Evolutionary conservation across 257 asterid genomes (phyloP).

Genomic region (Solanum rostratum): DNA sequence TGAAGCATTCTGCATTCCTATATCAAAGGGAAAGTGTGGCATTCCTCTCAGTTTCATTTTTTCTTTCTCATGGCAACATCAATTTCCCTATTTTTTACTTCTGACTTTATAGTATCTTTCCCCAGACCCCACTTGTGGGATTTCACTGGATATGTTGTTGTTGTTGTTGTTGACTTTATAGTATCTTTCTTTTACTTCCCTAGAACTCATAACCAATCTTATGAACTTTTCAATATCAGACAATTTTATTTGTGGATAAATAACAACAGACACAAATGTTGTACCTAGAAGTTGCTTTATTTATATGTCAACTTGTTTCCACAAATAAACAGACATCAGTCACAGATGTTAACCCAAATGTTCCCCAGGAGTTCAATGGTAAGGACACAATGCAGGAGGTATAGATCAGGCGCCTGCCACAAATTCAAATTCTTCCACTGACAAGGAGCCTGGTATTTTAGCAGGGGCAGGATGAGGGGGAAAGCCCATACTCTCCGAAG

Average conservation of each 20-base stretch:
- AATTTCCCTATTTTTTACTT: neutral
- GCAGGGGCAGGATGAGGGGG: neutral
- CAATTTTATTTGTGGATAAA: neutral
- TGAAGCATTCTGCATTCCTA: neutral
- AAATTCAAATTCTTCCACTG: neutral
- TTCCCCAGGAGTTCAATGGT: neutral
- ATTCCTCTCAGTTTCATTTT: neutral
- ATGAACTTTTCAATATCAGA: neutral
- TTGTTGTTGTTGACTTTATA: neutral
- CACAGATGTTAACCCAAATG: neutral
- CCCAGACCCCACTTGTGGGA: too few species aligned
- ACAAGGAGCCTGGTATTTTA: neutral
- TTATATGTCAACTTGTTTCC: neutral
- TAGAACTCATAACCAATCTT: neutral
- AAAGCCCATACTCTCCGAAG: neutral
- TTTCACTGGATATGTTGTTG: too few species aligned
- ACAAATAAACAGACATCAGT: neutral
- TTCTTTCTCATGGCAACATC: too few species aligned
- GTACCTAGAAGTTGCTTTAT: neutral
- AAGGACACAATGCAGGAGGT: neutral
- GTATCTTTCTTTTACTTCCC: neutral
- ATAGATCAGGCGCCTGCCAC: neutral
- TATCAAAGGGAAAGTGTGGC: neutral
- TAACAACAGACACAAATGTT: neutral
- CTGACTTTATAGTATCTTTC: neutral